These are phyloP conservation scores for Fusarium duplospermum DNA, from an alignment of 2,329 filamentous ascomycete species.

Conservation along the genomic window DNA sequence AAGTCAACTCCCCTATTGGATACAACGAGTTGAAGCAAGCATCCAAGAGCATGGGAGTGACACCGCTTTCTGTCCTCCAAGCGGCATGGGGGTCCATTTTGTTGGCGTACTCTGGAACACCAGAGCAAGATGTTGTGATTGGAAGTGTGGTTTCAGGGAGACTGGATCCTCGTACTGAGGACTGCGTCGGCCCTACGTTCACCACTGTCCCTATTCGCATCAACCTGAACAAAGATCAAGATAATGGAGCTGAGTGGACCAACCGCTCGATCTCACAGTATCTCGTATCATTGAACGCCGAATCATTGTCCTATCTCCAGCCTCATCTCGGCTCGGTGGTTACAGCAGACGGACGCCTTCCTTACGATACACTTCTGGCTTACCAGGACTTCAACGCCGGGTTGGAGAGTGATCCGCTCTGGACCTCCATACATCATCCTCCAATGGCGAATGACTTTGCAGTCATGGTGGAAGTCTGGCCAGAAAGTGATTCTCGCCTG, in stretches of 20 bases:
- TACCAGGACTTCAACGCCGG: slow-evolving; percentile 7
- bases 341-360: slow-evolving; percentile 2
- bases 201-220: slow-evolving; percentile 5
- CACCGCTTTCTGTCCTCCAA: slow-evolving; percentile 5
- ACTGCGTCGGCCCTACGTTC: slow-evolving; percentile 3
- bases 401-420: background rate
- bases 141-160: slow-evolving; percentile 7
- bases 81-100: slow-evolving; percentile 3
- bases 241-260: background rate
- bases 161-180: slow-evolving; percentile 1
- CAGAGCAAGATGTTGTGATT: slow-evolving; percentile 4
- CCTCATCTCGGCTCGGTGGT: background rate
- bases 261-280: background rate
- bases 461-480: slow-evolving; percentile 11
- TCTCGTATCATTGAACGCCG: background rate
- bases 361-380: slow-evolving; percentile 7
- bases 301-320: background rate
- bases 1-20: background rate
- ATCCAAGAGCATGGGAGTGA: slow-evolving; percentile 1
- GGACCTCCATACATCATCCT: background rate
- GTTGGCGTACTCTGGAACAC: slow-evolving; percentile 4
- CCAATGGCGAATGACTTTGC: slow-evolving; percentile 7
- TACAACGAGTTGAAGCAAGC: background rate
- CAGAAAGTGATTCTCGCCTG: background rate
- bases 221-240: background rate